Evolutionary conservation across 345 rosid genomes (phyloP).

Genomic region (Brassica cretica): DNA sequence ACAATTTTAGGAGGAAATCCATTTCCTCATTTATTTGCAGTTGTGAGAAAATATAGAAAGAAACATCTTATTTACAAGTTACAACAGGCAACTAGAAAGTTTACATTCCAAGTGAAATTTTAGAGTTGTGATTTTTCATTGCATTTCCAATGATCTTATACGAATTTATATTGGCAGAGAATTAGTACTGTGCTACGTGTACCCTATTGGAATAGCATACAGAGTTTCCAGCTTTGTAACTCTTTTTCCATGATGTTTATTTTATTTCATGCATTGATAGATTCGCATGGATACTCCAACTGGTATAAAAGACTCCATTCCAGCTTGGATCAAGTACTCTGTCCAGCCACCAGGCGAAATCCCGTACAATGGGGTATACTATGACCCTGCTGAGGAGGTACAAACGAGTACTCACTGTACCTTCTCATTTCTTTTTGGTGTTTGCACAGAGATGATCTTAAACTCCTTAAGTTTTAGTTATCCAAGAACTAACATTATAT

Average conservation of each 20-base stretch:
- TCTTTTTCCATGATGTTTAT: not conserved
- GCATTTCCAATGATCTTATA: not conserved
- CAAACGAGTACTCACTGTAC: conserved; percentile 2
- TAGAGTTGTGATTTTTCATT: not conserved
- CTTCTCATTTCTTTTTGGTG: no score
- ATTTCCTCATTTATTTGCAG: conserved; percentile 7
- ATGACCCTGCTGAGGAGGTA: conserved; percentile 95
- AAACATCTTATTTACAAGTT: not conserved
- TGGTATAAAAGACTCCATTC: conserved; percentile 93
- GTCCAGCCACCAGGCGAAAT: conserved; percentile 95
- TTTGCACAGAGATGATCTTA: conserved; percentile 18
- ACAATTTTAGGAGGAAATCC: no score
- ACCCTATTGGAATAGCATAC: conserved; percentile 7
- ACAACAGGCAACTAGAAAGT: not conserved
- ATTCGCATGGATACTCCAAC: conserved; percentile 94
- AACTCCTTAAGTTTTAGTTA: conserved; percentile 14
- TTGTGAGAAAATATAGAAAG: not conserved
- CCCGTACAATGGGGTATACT: conserved; percentile 90
- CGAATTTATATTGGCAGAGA: not conserved
- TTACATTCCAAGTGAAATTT: not conserved
- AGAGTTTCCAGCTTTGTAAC: not conserved
- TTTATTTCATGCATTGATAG: conserved; percentile 45
- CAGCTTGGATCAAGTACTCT: conserved; percentile 98
- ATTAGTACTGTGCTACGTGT: not conserved
- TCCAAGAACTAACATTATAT: conserved; percentile 17